These are phyloP conservation scores for Mallotus nudiflorus DNA, from an alignment of 345 rosid genomes.

Conservation along the genomic window DNA sequence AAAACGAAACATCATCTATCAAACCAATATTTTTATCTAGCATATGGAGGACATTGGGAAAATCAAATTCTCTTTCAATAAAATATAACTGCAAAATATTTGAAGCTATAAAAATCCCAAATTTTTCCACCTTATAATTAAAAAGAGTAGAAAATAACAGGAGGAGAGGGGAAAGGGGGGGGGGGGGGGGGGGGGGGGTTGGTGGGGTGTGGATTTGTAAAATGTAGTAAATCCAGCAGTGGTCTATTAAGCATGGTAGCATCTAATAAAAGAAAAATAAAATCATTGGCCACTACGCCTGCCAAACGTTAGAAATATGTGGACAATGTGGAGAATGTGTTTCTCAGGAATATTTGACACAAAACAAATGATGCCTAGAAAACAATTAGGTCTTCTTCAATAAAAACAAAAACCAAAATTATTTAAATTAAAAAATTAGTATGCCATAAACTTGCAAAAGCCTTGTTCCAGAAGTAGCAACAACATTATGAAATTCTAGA, in stretches of 20 bases:
- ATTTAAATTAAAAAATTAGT: neutral
- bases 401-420: neutral
- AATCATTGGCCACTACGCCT: neutral
- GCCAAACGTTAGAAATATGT: neutral
- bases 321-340: neutral
- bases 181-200: too few species aligned
- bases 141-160: neutral
- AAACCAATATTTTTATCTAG: neutral
- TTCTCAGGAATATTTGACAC: neutral
- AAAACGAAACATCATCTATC: neutral
- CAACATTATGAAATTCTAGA: conserved; percentile 4
- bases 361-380: neutral
- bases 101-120: neutral
- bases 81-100: neutral
- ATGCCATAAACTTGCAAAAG: neutral
- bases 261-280: neutral
- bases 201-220: too few species aligned
- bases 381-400: neutral
- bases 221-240: neutral
- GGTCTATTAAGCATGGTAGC: neutral
- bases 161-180: too few species aligned
- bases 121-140: neutral
- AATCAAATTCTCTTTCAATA: neutral
- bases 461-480: neutral
- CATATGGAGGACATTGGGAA: neutral